Percentiles rank a stretch among this genome's conserved stretches.
Conservation (phyloP, 1,139 yeast species). For the Suhomyces panamericanus region DNA sequence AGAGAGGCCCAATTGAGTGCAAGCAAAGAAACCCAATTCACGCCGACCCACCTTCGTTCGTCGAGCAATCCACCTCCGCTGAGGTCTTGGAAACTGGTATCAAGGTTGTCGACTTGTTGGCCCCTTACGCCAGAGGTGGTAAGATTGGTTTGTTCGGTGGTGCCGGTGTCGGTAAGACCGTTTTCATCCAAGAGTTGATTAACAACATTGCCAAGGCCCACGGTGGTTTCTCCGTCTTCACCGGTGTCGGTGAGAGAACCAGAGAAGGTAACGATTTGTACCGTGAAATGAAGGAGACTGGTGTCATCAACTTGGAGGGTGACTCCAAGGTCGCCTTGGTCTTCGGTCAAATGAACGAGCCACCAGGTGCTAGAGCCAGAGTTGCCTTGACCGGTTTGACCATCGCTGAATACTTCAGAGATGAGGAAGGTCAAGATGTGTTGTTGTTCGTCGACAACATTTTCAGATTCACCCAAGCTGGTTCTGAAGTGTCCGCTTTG, state of each 20-base stretch:
- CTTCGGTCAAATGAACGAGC: constrained; percentile 99
- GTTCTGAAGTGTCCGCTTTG: constrained; percentile 99
- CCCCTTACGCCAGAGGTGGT: constrained; percentile 99
- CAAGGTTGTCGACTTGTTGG: constrained; percentile 98
- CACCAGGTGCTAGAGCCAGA: constrained; percentile 99
- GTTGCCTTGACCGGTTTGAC: constrained; percentile 99
- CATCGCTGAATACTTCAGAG: constrained; percentile 99
- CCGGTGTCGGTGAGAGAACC: constrained; percentile 99
- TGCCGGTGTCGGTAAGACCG: constrained; percentile 99
- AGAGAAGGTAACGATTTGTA: constrained; percentile 99
- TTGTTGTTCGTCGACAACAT: constrained; percentile 98
- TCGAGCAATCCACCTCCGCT: constrained; percentile 96
- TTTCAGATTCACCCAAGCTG: constrained; percentile 99
- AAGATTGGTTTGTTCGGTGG: constrained; percentile 99
- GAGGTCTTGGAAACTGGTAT: constrained; percentile 99
- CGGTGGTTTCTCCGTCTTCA: constrained; percentile 99
- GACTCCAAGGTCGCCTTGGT: constrained; percentile 99
- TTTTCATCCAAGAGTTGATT: constrained; percentile 98
- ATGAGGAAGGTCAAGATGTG: constrained; percentile 99
- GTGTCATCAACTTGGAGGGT: constrained; percentile 99
- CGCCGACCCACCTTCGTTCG: constrained; percentile 95
- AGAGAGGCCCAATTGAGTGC: constrained; percentile 96
- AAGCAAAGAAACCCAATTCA: constrained; percentile 96
- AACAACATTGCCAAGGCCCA: constrained; percentile 99
- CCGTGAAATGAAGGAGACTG: constrained; percentile 99